Evolutionary conservation across 768 basidiomycete genomes (phyloP), one percentile per base, ranked within the genome.

Genomic region (Pulveroboletus sp.): DNA sequence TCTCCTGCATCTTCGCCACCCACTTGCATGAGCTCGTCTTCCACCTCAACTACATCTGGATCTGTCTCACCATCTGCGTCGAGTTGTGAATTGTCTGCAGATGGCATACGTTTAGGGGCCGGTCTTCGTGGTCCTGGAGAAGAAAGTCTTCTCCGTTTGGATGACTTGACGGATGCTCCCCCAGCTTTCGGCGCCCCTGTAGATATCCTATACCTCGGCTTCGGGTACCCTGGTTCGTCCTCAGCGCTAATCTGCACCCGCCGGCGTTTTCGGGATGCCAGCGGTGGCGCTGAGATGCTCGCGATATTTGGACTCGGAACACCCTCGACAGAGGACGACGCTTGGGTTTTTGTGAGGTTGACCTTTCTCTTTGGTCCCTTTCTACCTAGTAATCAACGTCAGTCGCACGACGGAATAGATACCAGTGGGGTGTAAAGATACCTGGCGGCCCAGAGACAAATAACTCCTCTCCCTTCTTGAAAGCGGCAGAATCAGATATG

Each of bases 361-460:
- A 59, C 43, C 44, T 60, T 60, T 39, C 57, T 51, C 37, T 58
- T 65, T 14, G 47, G 36, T 26, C 35, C 18, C 17, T 50, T 67
- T 46, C 39, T 54, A 26, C 53, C 66, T 69, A 21, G 9, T 3
- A 30, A 35, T 6, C 17, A 10, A 14, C 14, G 39, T 60, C 44
- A 65, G 41, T 28, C 1, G 39, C 30, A 21, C 30, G 2, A 21
- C 24, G 13, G 2, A 39, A 46, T 15, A 17, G n/a, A 46, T 30
- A n/a, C 10, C 5, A 24, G 33, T 5, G 21, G 4, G 15, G 6
- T 5, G 28, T 15, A 24, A 40, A 31, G 65, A 52, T 70, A 84
- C 83, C 75, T 43, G 83, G 83, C 40, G 83, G 83, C 0, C 84
- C 83, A 18, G 73, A 66, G 15, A 76, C 75, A 27, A 76, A 54